Base-by-base conservation (phyloP, 83 land plant genomes). In the Thuja plicata region DNA sequence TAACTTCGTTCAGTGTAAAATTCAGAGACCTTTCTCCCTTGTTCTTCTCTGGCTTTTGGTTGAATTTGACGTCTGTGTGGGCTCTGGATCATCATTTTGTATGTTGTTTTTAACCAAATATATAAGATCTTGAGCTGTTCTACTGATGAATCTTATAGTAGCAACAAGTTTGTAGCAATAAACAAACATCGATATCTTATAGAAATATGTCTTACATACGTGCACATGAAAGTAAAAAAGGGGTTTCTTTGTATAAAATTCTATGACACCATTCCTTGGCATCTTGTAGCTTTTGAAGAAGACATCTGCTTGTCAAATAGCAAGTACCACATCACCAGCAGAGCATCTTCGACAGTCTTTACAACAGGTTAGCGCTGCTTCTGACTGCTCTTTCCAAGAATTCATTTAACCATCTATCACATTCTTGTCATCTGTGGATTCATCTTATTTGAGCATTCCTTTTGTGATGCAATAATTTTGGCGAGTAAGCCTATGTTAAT, bases 331-430 rank as follows among this genome's bases (percentile, higher is more conserved):
- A 76, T 93, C 99, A 46, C 99, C 99, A 17, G 77, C 92, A 55
- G 99, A 98, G 90, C 96, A 97, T 62, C 92, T 98, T 83, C 97
- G 96, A 21, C 91, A 92, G 32, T 94, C 96, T 71, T 87, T 98
- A 81, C 96, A 96, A 89, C 96, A 98, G 99, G 99, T 98, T 27
- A 48, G 85, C 34, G 79, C 46, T 50, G n/a, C 34, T 87, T 27
- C 46, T 86, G 32, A 62, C 35, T 87, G 88, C 24, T 84, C 54
- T 40, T 87, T 89, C n/a, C 88, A 52, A 30, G 32, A 2, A 8
- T 62, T 11, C 10, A 21, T 55, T 35, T 52, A 85, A 52, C 37
- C 32, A 50, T 84, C 86, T 84, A n/a, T 11, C 30, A 10, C 7
- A 30, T 83, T 84, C 11, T 50, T 84, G 46, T 40, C 43, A 27